Base-by-base conservation (phyloP, 768 basidiomycete genomes). In the Boletus rex-veris region DNA sequence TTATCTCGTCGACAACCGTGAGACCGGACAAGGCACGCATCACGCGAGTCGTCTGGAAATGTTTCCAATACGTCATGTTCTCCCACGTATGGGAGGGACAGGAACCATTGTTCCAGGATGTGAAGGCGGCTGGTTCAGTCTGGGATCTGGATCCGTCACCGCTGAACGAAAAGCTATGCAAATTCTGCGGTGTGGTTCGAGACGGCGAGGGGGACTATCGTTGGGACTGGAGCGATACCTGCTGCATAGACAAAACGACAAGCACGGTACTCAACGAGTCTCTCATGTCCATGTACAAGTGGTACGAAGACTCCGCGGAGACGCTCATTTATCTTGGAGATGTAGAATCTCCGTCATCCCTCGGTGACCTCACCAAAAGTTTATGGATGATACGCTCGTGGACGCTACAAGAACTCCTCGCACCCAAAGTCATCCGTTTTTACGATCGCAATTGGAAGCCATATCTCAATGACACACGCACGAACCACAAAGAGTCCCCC, bases 331-430 rank as follows among this genome's bases (percentile, higher is more conserved):
- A 21, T 2, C 36, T 47, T 4, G 46, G 14, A 4, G 36, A 15
- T 7, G 24, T 37, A n/a, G 19, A 21, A 37, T 37, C 46, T 0
- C 35, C 46, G 21, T 47, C 46, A 14, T 19, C 19, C 15, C 45
- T n/a, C 7, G 48, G 48, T 3, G 39, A 49, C 24, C 30, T 49
- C 18, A 12, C 30, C 1, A 41, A 41, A 11, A 41, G 48, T 8
- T 26, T 40, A 15, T 49, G 48, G 48, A 49, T 56, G 47, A 49
- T 38, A 5, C 55, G 48, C 5, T 37, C 42, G 3, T 49, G 55
- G 55, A 52, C 55, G 5, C 45, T 55, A n/a, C 49, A 45, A 21
- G 55, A 57, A 24, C 24, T 57, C 19, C 51, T 57, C 16, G 46
- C 55, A 8, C 35, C 55, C 7, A 57, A 37, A 19, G 43, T 45